A percentile compares a stretch with the other conserved stretches of the same genome.
Evolutionary conservation across 2,329 filamentous ascomycete genomes (phyloP).

Genomic region (Aspergillus phoenicis): DNA sequence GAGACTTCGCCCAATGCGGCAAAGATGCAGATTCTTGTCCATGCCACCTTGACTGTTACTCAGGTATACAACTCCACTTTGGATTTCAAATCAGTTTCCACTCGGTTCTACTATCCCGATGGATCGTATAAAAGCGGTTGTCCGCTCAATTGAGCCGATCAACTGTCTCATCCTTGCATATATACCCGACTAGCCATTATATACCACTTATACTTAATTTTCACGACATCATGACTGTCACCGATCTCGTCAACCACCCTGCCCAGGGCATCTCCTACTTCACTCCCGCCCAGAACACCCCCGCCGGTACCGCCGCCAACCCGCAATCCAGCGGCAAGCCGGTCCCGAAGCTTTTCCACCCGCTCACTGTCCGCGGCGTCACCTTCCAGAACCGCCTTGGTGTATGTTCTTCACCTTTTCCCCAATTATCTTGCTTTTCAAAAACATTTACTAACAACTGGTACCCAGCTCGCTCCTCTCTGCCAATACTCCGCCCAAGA

Average conservation of each 20-base stretch:
- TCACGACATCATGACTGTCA: constrained; percentile 8
- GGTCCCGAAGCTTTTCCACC: constrained; percentile 60
- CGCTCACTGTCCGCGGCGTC: constrained; percentile 60
- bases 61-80: not conserved
- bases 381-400: constrained; percentile 57
- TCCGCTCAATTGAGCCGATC: not conserved
- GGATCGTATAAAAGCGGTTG: not conserved
- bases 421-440: not conserved
- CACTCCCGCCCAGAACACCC: constrained; percentile 40
- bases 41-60: not conserved
- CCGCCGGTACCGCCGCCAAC: constrained; percentile 41
- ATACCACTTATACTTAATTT: no score
- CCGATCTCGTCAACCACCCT: constrained; percentile 40
- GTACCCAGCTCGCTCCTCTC: constrained; percentile 56
- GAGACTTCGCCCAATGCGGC: not conserved
- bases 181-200: no score
- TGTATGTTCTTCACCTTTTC: constrained; percentile 8
- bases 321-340: constrained; percentile 45
- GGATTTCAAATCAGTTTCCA: constrained; percentile 5
- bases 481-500: constrained; percentile 69
- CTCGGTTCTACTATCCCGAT: not conserved
- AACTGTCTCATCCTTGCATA: not conserved
- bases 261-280: constrained; percentile 48
- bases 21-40: not conserved
- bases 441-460: no score